Conservation (phyloP, 257 asterid species). For the Gentiana straminea region DNA sequence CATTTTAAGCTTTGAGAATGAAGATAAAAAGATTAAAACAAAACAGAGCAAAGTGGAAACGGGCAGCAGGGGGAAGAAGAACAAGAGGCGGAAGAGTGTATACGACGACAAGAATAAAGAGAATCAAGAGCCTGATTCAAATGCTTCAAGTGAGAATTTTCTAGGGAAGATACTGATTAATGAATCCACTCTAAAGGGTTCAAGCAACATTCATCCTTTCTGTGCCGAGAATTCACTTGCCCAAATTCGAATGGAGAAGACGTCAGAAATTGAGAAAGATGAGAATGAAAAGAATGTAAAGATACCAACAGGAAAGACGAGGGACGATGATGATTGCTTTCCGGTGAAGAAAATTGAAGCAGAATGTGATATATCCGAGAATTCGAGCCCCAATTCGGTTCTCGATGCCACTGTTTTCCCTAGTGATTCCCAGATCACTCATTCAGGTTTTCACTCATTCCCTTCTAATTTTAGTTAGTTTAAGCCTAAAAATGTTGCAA, state of each 20-base stretch:
- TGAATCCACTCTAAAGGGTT: constrained; percentile 10
- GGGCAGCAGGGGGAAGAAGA: constrained; percentile 8
- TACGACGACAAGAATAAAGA: constrained; percentile 29
- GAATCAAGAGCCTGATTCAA: constrained; percentile 10
- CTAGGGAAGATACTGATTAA: neutral
- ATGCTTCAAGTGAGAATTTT: constrained; percentile 1
- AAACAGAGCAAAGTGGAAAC: constrained; percentile 6
- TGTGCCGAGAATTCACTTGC: neutral
- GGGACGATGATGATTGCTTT: constrained; percentile 12
- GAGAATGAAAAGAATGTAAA: neutral
- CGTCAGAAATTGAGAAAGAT: too few relatives aligned
- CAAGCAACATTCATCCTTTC: constrained; percentile 17
- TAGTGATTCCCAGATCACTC: constrained; percentile 22
- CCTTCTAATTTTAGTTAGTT: too few relatives aligned
- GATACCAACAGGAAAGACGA: constrained; percentile 9
- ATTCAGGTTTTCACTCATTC: constrained; percentile 29
- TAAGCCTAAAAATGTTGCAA: too few relatives aligned
- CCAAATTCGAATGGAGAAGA: too few relatives aligned
- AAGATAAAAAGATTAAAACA: neutral
- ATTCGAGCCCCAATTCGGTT: constrained; percentile 65
- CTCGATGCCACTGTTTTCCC: constrained; percentile 39
- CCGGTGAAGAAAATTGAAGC: constrained; percentile 13
- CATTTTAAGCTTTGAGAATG: constrained; percentile 56
- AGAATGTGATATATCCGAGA: constrained; percentile 30
- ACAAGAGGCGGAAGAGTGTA: constrained; percentile 14